phyloP scores from a whole-genome alignment of 2,329 filamentous ascomycete species.

The Fonsecaea erecta region DNA sequence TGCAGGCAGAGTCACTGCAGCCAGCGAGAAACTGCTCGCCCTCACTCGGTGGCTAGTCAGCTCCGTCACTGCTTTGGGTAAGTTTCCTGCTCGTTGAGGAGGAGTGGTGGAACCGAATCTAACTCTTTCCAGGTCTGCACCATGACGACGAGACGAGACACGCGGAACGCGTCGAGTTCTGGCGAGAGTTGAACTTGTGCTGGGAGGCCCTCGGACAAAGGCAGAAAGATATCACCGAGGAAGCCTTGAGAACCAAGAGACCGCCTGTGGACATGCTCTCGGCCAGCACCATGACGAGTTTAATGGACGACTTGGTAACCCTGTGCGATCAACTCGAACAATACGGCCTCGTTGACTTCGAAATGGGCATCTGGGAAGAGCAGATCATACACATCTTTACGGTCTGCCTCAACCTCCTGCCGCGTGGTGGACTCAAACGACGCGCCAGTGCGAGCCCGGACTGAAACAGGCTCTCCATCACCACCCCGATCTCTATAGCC shows the following conservation, averaged over 20 bases:
- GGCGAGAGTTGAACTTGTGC: conserved; percentile 92
- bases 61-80: conserved; percentile 70
- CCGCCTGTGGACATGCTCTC: conserved; percentile 67
- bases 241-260: conserved; percentile 63
- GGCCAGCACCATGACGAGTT: conserved; percentile 70
- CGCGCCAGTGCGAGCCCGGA: conserved; percentile 9
- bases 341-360: conserved; percentile 94
- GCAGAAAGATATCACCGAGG: conserved; percentile 74
- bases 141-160: conserved; percentile 79
- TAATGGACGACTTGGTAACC: conserved; percentile 80
- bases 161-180: conserved; percentile 77
- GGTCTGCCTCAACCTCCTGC: conserved; percentile 27
- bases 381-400: conserved; percentile 68
- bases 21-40: conserved; percentile 62
- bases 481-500: conserved; percentile 1
- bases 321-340: conserved; percentile 86
- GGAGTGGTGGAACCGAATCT: conserved; percentile 1
- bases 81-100: conserved; percentile 41
- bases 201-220: conserved; percentile 84
- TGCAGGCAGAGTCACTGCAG: conserved; percentile 64
- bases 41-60: conserved; percentile 70
- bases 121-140: conserved; percentile 59
- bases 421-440: conserved; percentile 9
- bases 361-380: conserved; percentile 96
- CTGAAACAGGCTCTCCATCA: neutral